Percentiles rank a stretch among this genome's conserved stretches.
Conservation (phyloP, 352 stramenopile species). For the Phytophthora pini region DNA sequence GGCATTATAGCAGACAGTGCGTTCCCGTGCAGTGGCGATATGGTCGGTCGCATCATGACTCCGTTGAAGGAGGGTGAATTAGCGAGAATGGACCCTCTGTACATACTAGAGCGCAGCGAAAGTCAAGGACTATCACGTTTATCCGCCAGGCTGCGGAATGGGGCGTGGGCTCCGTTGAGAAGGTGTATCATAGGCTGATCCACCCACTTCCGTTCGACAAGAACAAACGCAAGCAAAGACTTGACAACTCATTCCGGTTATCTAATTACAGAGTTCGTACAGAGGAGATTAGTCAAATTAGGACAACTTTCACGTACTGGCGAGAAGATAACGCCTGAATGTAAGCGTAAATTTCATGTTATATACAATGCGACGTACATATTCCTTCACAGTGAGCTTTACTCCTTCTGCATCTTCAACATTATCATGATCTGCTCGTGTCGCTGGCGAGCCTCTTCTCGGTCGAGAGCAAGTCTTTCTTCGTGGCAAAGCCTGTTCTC, state of each 20-base stretch:
- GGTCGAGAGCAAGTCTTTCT: neutral
- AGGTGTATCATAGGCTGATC: neutral
- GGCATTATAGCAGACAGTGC: slow-evolving; percentile 6
- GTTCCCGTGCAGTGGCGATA: neutral
- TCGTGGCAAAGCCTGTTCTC: neutral
- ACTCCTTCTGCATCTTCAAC: neutral
- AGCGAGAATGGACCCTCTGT: neutral
- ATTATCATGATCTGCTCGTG: neutral
- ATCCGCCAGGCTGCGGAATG: neutral
- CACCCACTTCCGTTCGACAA: neutral
- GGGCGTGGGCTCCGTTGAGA: neutral
- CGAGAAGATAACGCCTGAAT: neutral
- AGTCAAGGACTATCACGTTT: neutral
- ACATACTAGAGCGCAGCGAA: neutral
- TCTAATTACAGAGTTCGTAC: neutral
- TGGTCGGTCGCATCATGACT: neutral
- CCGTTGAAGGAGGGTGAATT: neutral
- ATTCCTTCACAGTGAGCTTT: neutral
- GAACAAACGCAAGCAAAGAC: neutral
- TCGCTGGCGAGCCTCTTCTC: neutral
- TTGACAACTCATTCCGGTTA: neutral
- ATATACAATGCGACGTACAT: neutral
- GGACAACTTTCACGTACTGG: neutral
- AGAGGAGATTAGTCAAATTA: neutral
- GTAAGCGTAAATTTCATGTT: neutral